These are phyloP conservation scores for Fraxinus angustifolia DNA, from an alignment of 305 asterid genomes.

Conservation along the genomic window DNA sequence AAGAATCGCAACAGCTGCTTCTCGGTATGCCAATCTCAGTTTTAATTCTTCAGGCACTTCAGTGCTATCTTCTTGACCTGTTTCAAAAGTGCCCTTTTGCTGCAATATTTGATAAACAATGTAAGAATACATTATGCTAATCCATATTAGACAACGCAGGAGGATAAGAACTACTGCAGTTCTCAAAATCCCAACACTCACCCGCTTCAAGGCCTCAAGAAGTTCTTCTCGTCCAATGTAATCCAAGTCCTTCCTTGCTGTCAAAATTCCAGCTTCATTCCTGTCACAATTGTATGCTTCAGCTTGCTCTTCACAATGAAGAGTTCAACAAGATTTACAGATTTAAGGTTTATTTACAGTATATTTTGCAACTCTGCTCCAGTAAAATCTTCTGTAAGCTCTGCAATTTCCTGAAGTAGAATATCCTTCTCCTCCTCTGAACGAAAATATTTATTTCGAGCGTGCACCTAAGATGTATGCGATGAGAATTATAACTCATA, in stretches of 20 bases:
- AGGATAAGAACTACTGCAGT: constrained; percentile 14
- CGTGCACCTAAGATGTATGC: constrained; percentile 69
- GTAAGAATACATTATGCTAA: constrained; percentile 18
- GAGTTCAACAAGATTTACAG: constrained; percentile 15
- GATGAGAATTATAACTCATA: constrained; percentile 17
- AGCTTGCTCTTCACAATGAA: constrained; percentile 26
- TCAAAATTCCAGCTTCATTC: constrained; percentile 97
- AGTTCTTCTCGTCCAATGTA: constrained; percentile 89
- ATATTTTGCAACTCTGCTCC: constrained; percentile 97
- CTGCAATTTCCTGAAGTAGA: constrained; percentile 81
- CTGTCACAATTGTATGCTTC: constrained; percentile 49
- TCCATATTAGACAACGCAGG: constrained; percentile 4
- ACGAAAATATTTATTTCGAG: constrained; percentile 86
- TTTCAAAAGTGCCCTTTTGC: constrained; percentile 98
- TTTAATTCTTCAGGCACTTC: constrained; percentile 94
- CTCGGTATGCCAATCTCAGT: constrained; percentile 90
- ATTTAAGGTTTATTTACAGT: constrained; percentile 48
- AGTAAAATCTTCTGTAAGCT: constrained; percentile 79
- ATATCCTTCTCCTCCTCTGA: constrained; percentile 90
- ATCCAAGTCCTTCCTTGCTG: constrained; percentile 89
- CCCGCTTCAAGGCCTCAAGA: constrained; percentile 96
- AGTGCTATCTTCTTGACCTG: constrained; percentile 92
- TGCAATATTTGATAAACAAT: constrained; percentile 43
- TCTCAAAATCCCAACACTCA: constrained; percentile 34
- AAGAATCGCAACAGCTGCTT: constrained; percentile 96